Evolutionary conservation across 2,329 filamentous ascomycete genomes (phyloP), one percentile per base, ranked within the genome.

Genomic region (Arachnomyces sp.): DNA sequence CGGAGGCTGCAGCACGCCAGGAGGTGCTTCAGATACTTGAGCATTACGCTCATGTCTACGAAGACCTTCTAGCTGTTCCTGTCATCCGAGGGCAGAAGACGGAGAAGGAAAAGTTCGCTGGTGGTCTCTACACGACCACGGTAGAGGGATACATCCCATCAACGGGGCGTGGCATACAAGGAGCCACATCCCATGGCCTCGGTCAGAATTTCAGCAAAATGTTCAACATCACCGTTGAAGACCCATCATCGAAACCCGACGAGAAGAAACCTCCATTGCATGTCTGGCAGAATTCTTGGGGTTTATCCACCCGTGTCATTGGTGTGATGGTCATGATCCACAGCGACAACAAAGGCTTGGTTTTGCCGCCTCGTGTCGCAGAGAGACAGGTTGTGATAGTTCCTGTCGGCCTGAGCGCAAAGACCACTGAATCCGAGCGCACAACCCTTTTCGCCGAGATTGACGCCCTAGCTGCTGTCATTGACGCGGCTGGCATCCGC

Each of bases 281-380:
- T 59, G 89, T 96, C 42, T 96, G 90, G 89, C 92, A 98, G 65
- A 98, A 98, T 73, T 95, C 88, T 11, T 98, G 92, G 92, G 92
- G 92, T 67, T 78, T 98, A 45, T 96, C 90, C 1, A 98, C 92
- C 40, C 87, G 92, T 61, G 87, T 90, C 42, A 94, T 98, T 51
- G 93, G 92, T 69, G 88, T 96, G 62, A 96, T 96, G 90, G 86
- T 95, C 57, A 92, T 98, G 80, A 88, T 94, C 45, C 92, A 98
- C 68, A 84, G 88, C 56, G 92, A 98, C 61, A 84, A 98, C 70
- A 90, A 90, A 66, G 92, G 92, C 49, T 75, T 98, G 13, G 88
- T 96, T 46, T 80, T 96, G 38, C 92, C 92, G 60, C 92, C 92
- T 31, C 79, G 88, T 41, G 85, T 96, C 38, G 82, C 89, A 49